Evolutionary conservation across 768 basidiomycete genomes (phyloP), one percentile per base, ranked within the genome.

Genomic region (Tricholoma bakamatsutake): DNA sequence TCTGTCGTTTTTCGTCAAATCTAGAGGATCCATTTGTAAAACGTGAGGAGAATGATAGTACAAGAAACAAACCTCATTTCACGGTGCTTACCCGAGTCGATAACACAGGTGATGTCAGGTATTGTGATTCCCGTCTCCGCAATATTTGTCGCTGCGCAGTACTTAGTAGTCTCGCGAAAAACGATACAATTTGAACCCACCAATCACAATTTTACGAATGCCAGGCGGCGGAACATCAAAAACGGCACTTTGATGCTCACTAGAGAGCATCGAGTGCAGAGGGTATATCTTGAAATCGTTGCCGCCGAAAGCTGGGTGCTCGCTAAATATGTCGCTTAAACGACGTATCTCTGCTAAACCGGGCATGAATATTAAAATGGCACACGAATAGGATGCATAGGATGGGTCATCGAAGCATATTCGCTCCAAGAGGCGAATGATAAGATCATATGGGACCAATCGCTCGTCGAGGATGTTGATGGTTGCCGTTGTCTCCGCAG

Each of bases 71-170:
- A 88, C 87, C 88, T 83, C 88, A 97, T 97, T 73, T 97, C 94
- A 61, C 92, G 80, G 67, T 97, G 93, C 64, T 90, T 93, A 48
- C 95, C 94, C 0, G 86, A 83, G 65, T 99, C 96, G 57, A 98
- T 93, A 21, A 98, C 96, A 61, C 93, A 94, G 8, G 94, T 96
- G 57, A 97, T 90, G 63, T 99, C 97, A 5, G 96, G 96, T 54
- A 99, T 99, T 1, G 97, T 99, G 53, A 99, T 91, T 62, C 96
- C 96, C 12, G 96, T 99, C 71, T 99, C 96, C 13, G 93, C 90
- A 62, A 95, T 93, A 65, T 96, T 93, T 33, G 92, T 93, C 2
- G 90, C 90, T 93, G 59, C 15, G 53, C 55, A 37, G 35, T 21
- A 57, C 7, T 30, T 59, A 33, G 53, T 54, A 24, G 15, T 46